Percentiles rank a stretch among this genome's conserved stretches.
phyloP scores from a whole-genome alignment of 495 filamentous ascomycete species.

The Penicillium cinerascens region DNA sequence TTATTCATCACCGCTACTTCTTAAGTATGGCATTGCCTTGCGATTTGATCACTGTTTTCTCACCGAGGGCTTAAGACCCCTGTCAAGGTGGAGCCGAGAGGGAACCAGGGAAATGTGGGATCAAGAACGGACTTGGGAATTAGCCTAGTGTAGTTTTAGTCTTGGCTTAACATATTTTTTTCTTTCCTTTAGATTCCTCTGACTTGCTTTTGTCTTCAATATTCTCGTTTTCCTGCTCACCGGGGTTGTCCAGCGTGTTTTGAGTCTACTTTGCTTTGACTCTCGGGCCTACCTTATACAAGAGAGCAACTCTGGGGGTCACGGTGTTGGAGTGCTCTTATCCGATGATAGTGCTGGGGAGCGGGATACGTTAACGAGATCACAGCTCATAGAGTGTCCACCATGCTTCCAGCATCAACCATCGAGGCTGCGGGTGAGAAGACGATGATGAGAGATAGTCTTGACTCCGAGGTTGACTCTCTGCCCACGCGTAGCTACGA shows the following conservation, averaged over 20 bases:
- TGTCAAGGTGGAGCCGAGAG: background rate
- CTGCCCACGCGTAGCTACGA: conserved; percentile 26
- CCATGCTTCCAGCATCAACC: background rate
- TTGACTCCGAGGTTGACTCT: conserved; percentile 26
- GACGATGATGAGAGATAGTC: conserved; percentile 10
- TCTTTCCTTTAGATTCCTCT: background rate
- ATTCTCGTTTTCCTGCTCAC: background rate
- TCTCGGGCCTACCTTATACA: background rate
- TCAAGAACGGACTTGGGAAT: background rate
- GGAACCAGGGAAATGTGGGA: background rate
- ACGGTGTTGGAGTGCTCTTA: background rate
- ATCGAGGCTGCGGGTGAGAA: conserved; percentile 17
- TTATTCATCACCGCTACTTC: background rate
- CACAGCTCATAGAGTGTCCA: background rate
- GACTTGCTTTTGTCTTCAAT: background rate
- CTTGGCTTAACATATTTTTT: background rate
- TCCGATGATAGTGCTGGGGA: background rate
- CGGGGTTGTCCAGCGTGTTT: background rate
- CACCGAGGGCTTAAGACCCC: background rate
- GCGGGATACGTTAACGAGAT: background rate
- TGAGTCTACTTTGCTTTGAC: background rate
- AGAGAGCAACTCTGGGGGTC: background rate
- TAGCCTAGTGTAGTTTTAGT: background rate
- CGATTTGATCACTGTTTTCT: background rate
- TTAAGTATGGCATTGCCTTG: background rate